These are phyloP conservation scores for Paraphoma sp. DNA, from an alignment of 2,329 filamentous ascomycete species.

Conservation along the genomic window DNA sequence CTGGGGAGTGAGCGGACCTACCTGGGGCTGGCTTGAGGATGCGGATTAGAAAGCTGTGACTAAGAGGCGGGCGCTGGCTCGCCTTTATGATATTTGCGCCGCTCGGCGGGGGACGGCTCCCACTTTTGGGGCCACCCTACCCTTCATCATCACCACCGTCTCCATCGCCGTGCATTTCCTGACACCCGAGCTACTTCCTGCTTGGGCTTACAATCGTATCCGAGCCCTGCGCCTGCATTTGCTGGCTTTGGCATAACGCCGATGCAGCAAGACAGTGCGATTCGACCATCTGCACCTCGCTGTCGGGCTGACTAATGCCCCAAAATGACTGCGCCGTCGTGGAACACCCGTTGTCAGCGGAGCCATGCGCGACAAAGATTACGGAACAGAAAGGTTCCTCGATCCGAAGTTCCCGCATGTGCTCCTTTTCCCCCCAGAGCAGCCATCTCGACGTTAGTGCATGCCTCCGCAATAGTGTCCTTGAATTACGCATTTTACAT, in stretches of 20 bases:
- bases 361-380: slow-evolving; percentile 7
- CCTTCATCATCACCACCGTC: background rate
- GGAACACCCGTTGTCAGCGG: slow-evolving; percentile 1
- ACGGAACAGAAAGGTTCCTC: slow-evolving; percentile 15
- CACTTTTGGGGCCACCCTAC: background rate
- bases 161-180: background rate
- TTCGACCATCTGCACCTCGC: slow-evolving; percentile 12
- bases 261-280: slow-evolving; percentile 3
- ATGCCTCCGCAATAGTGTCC: slow-evolving; percentile 5
- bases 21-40: slow-evolving; percentile 21
- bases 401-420: slow-evolving; percentile 25
- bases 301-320: slow-evolving; percentile 27
- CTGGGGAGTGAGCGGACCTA: slow-evolving; percentile 15
- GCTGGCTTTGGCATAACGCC: slow-evolving; percentile 22
- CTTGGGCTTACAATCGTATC: background rate
- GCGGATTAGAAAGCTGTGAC: slow-evolving; percentile 29
- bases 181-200: background rate
- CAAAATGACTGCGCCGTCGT: background rate
- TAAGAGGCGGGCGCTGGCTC: slow-evolving; percentile 18
- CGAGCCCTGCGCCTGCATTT: slow-evolving; percentile 9
- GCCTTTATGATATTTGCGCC: slow-evolving; percentile 12
- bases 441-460: slow-evolving; percentile 5
- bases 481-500: slow-evolving; percentile 7
- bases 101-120: background rate
- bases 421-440: no score